A percentile compares a stretch with the other conserved stretches of the same genome.
Conservation (phyloP, 1,139 yeast species). For the Geotrichum bryndzae region DNA sequence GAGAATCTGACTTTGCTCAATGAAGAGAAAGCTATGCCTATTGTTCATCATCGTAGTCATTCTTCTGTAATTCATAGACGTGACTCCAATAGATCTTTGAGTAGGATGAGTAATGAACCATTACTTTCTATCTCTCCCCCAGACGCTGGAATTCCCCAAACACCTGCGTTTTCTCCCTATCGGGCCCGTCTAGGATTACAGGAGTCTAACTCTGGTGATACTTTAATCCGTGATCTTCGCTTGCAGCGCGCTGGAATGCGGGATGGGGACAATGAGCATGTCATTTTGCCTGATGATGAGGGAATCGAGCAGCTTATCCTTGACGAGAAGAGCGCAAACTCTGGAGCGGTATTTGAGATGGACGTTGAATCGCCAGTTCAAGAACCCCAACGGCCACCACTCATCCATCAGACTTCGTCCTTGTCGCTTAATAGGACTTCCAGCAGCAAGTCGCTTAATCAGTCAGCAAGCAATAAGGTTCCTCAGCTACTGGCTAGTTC, state of each 20-base stretch:
- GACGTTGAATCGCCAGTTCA: conserved; percentile 21
- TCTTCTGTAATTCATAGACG: conserved; percentile 10
- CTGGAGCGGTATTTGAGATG: conserved; percentile 27
- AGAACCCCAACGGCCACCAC: conserved; percentile 3
- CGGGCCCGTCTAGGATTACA: conserved; percentile 1
- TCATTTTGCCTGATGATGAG: conserved; percentile 10
- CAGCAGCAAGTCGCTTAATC: conserved; percentile 7
- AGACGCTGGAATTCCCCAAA: neutral
- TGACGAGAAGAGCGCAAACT: conserved; percentile 1
- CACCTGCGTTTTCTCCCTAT: conserved; percentile 4
- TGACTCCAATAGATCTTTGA: conserved; percentile 8
- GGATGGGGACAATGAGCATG: conserved; percentile 5
- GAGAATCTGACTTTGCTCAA: conserved; percentile 9
- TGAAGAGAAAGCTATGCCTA: neutral
- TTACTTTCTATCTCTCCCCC: conserved; percentile 4
- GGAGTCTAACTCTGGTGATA: conserved; percentile 4
- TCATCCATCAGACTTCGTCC: neutral
- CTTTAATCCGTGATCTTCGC: conserved; percentile 10
- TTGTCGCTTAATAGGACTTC: conserved; percentile 4
- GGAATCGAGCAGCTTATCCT: conserved; percentile 3
- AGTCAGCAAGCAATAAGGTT: neutral
- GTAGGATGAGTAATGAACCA: conserved; percentile 1
- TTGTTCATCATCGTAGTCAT: conserved; percentile 3
- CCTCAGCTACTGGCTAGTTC: conserved; percentile 17
- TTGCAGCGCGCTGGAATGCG: conserved; percentile 14